These are phyloP conservation scores for Arachnomyces sp. DNA, from an alignment of 2,329 filamentous ascomycete genomes.

Conservation along the genomic window DNA sequence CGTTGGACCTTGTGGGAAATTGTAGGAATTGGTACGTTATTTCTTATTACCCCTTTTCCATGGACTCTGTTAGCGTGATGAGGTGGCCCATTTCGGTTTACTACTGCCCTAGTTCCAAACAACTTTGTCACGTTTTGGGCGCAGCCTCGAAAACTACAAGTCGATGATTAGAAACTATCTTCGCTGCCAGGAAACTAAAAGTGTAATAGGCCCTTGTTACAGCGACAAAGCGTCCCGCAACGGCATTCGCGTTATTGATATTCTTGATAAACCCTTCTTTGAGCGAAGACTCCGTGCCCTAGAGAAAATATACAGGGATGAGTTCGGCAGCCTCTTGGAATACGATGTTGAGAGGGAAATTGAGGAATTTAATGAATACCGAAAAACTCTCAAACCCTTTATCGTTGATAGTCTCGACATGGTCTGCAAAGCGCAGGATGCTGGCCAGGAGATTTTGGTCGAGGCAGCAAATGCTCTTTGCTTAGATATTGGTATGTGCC, in stretches of 20 bases:
- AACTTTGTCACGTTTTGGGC: too few species aligned
- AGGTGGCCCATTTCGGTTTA: too few species aligned
- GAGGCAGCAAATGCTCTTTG: conserved; percentile 58
- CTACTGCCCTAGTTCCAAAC: too few species aligned
- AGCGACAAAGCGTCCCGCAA: conserved; percentile 54
- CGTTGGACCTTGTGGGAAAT: too few species aligned
- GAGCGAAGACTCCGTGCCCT: conserved; percentile 47
- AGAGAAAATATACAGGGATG: conserved; percentile 46
- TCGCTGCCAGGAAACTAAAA: too few species aligned
- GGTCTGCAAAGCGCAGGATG: conserved; percentile 46
- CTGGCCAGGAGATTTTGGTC: conserved; percentile 48
- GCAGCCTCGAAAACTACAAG: too few species aligned
- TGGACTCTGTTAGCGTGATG: too few species aligned
- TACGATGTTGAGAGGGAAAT: conserved; percentile 56
- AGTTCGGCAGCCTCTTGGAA: conserved; percentile 49
- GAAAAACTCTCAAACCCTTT: conserved; percentile 28
- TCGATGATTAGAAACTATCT: too few species aligned
- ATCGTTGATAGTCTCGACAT: conserved; percentile 43
- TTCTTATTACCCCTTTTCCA: too few species aligned
- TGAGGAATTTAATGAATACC: conserved; percentile 44
- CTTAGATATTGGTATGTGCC: conserved; percentile 38
- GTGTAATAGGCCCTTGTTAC: conserved; percentile 48
- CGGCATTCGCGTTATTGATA: conserved; percentile 51
- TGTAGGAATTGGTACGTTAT: too few species aligned
- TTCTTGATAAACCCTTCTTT: conserved; percentile 48